These are phyloP conservation scores for Penicillium sclerotiorum DNA, from an alignment of 2,329 filamentous ascomycete species.

Conservation along the genomic window DNA sequence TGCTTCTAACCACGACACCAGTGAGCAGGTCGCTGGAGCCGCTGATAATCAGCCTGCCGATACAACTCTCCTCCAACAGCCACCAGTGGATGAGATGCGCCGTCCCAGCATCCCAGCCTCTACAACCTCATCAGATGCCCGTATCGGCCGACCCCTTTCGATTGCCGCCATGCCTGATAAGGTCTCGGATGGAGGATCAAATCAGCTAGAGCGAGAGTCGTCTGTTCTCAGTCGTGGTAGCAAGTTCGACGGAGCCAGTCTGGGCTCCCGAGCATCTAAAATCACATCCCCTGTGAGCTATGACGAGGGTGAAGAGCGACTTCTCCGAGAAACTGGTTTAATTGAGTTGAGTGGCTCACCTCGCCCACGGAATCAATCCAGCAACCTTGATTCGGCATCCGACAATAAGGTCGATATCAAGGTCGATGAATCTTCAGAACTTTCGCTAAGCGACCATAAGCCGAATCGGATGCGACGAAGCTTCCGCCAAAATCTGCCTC, in stretches of 20 bases:
- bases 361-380: conserved; percentile 46
- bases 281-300: conserved; percentile 44
- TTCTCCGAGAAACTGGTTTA: conserved; percentile 69
- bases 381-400: conserved; percentile 47
- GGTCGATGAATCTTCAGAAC: conserved; percentile 40
- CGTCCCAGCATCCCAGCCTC: conserved; percentile 38
- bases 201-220: conserved; percentile 38
- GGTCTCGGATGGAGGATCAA: conserved; percentile 30
- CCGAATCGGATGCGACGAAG: conserved; percentile 76
- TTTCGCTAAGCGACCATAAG: conserved; percentile 48
- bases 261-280: conserved; percentile 38
- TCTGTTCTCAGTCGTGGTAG: conserved; percentile 44
- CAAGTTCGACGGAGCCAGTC: conserved; percentile 38
- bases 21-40: conserved; percentile 14
- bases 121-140: conserved; percentile 34
- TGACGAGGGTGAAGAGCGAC: conserved; percentile 68
- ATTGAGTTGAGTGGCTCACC: conserved; percentile 53
- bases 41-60: conserved; percentile 18
- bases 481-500: conserved; percentile 73
- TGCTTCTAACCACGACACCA: conserved; percentile 26
- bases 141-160: conserved; percentile 33
- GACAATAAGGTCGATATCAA: conserved; percentile 45
- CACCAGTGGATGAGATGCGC: conserved; percentile 27
- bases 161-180: conserved; percentile 14
- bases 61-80: conserved; percentile 22